Base-by-base conservation (phyloP, 1,284 basidiomycete genomes). In the Apiotrichum siamense region DNA sequence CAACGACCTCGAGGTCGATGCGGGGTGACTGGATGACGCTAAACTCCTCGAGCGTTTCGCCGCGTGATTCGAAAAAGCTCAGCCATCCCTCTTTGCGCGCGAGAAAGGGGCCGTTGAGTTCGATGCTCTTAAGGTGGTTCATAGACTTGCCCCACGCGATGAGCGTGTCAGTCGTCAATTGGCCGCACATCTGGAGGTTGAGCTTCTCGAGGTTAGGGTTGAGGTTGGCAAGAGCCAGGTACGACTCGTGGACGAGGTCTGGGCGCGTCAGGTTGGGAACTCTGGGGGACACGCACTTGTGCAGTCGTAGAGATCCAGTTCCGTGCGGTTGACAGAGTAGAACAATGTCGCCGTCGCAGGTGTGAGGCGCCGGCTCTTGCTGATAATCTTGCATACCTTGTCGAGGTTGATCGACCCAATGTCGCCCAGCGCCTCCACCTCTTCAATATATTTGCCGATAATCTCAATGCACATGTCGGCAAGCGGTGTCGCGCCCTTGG, bases 61-160 rank as follows among this genome's bases (percentile, higher is more conserved):
- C 76, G 41, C 85, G 80, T 1, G 79, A 67, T 39, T 79, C 72
- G 71, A 97, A 83, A 74, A 96, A 91, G 0, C 75, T 65, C 40
- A 81, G 76, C 92, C 94, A 97, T 0, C 81, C 82, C 7, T 81
- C 77, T 7, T 81, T 76, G 40, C 84, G 83, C 24, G 96, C 85
- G 23, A 96, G 82, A 74, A 91, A 97, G 0, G 91, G 88, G 0
- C 88, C 94, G 24, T 88, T 83, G 7, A 98, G 84, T 63, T 88
- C 86, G 9, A 98, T 65, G 21, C 80, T 80, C 18, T 75, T 79
- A 32, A 98, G 81, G 9, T 81, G 69, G 1, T 81, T 81, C 23
- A 97, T 78, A 2, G 80, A 79, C 7, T 72, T 77, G 12, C 78
- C 78, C 81, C 88, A 91, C 1, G 79, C 73, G 12, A 75, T 69